phyloP scores from a whole-genome alignment of 1,284 basidiomycete genomes.

The Chalciporus sp. region DNA sequence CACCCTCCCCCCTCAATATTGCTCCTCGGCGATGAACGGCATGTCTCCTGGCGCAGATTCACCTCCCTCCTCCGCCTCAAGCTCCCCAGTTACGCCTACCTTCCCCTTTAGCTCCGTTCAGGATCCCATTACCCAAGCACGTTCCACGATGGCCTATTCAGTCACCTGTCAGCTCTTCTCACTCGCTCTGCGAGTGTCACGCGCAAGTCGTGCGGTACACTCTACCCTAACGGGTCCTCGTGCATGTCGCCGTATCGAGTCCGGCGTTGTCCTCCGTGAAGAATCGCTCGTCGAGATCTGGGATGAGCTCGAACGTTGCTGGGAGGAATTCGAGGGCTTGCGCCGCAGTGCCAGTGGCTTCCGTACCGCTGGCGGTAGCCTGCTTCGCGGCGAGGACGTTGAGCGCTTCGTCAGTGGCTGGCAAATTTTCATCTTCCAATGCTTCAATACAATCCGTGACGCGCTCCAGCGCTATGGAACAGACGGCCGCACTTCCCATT shows the following conservation, averaged over 20 bases:
- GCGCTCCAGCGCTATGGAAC: conserved; percentile 18
- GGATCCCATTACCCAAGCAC: conserved; percentile 33
- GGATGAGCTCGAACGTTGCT: conserved; percentile 77
- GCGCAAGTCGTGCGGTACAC: conserved; percentile 77
- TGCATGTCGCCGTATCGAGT: conserved; percentile 59
- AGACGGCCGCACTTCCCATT: background rate
- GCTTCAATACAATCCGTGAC: conserved; percentile 46
- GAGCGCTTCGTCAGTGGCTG: conserved; percentile 60
- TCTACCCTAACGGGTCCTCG: conserved; percentile 71
- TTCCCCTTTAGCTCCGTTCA: conserved; percentile 35
- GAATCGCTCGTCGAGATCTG: conserved; percentile 71
- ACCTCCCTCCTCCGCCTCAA: conserved; percentile 25
- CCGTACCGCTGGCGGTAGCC: conserved; percentile 39
- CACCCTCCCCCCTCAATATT: conserved; percentile 50
- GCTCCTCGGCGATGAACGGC: conserved; percentile 31
- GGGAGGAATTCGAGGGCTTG: conserved; percentile 78
- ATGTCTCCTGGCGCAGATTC: conserved; percentile 24
- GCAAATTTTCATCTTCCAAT: conserved; percentile 55
- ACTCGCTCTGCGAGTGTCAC: conserved; percentile 69
- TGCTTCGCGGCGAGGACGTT: conserved; percentile 56
- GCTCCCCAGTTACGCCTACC: conserved; percentile 36
- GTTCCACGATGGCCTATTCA: conserved; percentile 31
- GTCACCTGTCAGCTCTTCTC: conserved; percentile 45
- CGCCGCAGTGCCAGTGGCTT: conserved; percentile 40
- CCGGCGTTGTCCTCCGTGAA: conserved; percentile 55